Evolutionary conservation across 257 asterid species (phyloP), one percentile per base, ranked within the genome.

Genomic region (Phtheirospermum japonicum): DNA sequence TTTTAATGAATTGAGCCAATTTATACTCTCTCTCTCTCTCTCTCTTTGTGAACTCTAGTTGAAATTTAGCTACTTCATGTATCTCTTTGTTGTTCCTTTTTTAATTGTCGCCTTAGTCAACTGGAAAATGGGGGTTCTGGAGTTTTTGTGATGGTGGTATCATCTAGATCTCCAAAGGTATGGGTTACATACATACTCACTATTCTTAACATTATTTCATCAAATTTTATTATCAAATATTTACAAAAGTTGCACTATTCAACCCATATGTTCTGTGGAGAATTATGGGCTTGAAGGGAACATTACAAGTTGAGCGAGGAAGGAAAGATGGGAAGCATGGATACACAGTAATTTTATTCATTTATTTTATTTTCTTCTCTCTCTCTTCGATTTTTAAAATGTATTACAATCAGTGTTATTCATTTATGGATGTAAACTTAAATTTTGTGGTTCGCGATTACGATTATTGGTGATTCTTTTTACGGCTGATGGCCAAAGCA

Each of bases 161-260:
- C 95, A 65, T 89, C 99, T 49, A 85, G 78, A 73, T 78, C 99
- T 69, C 97, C 96, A 9, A 92, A 79, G 95, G 97, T 78, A 84
- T 57, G 76, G 18, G 39, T 13, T n/a, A n/a, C n/a, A n/a, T 52
- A 43, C 12, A 20, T 36, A 5, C 19, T 14, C 52, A 16, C 26
- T 11, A 17, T 52, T 34, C 26, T 34, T 55, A 23, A 53, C 43
- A 39, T 59, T 36, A 42, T 2, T 10, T 10, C 52, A 11, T 42
- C 37, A 45, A n/a, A n/a, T n/a, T n/a, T n/a, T n/a, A n/a, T n/a
- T n/a, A n/a, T n/a, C n/a, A n/a, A n/a, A n/a, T n/a, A n/a, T n/a
- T n/a, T n/a, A n/a, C n/a, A n/a, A n/a, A n/a, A n/a, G n/a, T n/a
- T n/a, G n/a, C n/a, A n/a, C n/a, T n/a, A n/a, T n/a, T n/a, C n/a